A percentile compares a stretch with the other conserved stretches of the same genome.
Evolutionary conservation across 2,329 filamentous ascomycete genomes (phyloP).

Genomic region (Talaromyces sp.): DNA sequence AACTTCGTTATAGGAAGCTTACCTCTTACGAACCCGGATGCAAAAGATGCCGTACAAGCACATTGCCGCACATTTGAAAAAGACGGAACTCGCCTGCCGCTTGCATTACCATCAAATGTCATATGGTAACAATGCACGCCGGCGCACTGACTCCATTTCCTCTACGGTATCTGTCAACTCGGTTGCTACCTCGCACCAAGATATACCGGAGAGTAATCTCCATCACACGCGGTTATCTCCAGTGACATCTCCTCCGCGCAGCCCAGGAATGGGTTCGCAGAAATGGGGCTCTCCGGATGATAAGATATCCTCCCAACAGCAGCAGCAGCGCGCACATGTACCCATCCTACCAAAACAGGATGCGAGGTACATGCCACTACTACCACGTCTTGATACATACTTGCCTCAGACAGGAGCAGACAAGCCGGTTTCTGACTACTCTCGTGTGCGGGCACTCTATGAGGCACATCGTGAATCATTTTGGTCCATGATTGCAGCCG

Average conservation of each 20-base stretch:
- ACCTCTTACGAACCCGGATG: conserved; percentile 75
- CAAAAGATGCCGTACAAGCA: conserved; percentile 92
- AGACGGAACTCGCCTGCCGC: conserved; percentile 82
- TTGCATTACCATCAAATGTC: conserved; percentile 84
- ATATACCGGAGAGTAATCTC: conserved; percentile 18
- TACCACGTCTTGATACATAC: not conserved
- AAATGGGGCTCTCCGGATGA: not conserved
- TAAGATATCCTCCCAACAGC: conserved; percentile 10
- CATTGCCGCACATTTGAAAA: conserved; percentile 78
- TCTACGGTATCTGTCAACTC: conserved; percentile 49
- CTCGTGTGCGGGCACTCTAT: conserved; percentile 66
- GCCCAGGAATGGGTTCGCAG: conserved; percentile 14
- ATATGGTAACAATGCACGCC: conserved; percentile 75
- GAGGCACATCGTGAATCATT: conserved; percentile 65
- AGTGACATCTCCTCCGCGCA: conserved; percentile 35
- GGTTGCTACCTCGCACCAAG: conserved; percentile 29
- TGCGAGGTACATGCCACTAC: conserved; percentile 33
- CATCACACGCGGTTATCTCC: conserved; percentile 44
- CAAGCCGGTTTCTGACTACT: conserved; percentile 50
- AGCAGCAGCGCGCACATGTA: conserved; percentile 22
- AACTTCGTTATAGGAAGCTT: conserved; percentile 60
- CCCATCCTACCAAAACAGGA: conserved; percentile 28
- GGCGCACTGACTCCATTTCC: conserved; percentile 67
- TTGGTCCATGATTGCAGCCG: conserved; percentile 67
- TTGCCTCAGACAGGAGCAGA: conserved; percentile 22